Evolutionary conservation across 177 flowering plant genomes (phyloP).

Genomic region (Vitis hybrid): DNA sequence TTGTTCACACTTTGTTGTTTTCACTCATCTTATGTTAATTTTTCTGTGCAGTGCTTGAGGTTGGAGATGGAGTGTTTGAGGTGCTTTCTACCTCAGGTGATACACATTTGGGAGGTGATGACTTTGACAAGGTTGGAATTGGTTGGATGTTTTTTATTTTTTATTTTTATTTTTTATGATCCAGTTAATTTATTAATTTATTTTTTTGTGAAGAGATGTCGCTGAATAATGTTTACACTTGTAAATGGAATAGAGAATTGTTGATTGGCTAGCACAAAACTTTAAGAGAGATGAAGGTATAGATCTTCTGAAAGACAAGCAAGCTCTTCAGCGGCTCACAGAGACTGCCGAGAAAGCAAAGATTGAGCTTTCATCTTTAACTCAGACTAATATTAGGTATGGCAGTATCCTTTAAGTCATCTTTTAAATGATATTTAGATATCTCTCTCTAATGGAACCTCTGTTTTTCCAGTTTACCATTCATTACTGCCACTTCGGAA

Average conservation of each 20-base stretch:
- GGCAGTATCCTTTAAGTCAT: background rate
- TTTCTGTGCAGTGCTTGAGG: slow-evolving; percentile 56
- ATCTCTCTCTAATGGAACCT: background rate
- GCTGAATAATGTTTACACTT: background rate
- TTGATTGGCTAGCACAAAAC: slow-evolving; percentile 84
- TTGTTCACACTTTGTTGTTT: background rate
- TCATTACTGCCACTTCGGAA: slow-evolving; percentile 93
- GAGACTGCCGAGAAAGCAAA: slow-evolving; percentile 97
- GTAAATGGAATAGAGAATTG: slow-evolving; percentile 67
- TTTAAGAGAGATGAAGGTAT: slow-evolving; percentile 92
- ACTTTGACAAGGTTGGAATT: slow-evolving; percentile 60
- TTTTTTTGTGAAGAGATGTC: background rate
- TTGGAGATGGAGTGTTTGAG: slow-evolving; percentile 81
- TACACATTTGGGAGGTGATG: slow-evolving; percentile 80
- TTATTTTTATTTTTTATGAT: background rate
- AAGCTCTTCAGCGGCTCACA: slow-evolving; percentile 94
- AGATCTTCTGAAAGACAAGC: slow-evolving; percentile 93
- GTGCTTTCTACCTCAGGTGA: slow-evolving; percentile 76
- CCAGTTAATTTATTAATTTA: background rate
- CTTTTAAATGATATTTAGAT: background rate
- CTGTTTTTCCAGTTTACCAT: slow-evolving; percentile 69
- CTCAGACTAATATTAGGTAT: slow-evolving; percentile 90
- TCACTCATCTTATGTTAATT: background rate
- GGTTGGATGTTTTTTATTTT: background rate
- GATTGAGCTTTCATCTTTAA: slow-evolving; percentile 89